Conservation (phyloP, 306 rosid species). For the Sicyos baderoa region DNA sequence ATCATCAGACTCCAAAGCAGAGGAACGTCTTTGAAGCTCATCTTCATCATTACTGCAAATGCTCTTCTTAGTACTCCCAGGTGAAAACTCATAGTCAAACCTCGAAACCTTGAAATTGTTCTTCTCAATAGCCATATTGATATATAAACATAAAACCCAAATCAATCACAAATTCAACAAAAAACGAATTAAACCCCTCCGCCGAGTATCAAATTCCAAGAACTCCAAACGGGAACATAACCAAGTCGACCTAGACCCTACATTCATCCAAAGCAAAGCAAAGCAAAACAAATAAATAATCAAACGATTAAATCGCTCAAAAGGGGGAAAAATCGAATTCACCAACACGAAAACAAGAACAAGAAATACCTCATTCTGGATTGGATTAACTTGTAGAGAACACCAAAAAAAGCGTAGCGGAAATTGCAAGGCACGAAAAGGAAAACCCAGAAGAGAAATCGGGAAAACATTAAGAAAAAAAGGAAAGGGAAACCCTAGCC, state of each 20-base stretch:
- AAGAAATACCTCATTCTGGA: slow-evolving; percentile 39
- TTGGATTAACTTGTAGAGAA: neutral
- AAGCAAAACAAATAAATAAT: neutral
- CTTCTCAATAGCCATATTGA: slow-evolving; percentile 89
- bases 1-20: slow-evolving; percentile 72
- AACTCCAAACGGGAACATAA: slow-evolving; percentile 24
- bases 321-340: neutral
- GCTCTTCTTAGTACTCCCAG: slow-evolving; percentile 56
- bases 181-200: slow-evolving; percentile 9
- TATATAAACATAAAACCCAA: slow-evolving; percentile 33
- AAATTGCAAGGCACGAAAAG: slow-evolving; percentile 9
- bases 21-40: slow-evolving; percentile 59
- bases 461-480: neutral
- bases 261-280: neutral
- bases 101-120: slow-evolving; percentile 75
- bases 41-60: slow-evolving; percentile 91
- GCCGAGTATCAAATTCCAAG: slow-evolving; percentile 18
- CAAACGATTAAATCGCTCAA: neutral
- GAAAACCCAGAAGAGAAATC: slow-evolving; percentile 16
- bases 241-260: slow-evolving; percentile 17
- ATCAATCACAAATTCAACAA: slow-evolving; percentile 14
- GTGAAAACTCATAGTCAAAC: slow-evolving; percentile 79
- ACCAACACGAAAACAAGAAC: slow-evolving; percentile 3
- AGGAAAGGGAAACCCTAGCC: slow-evolving; percentile 46
- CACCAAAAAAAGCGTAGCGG: neutral